phyloP scores from a whole-genome alignment of 1,139 yeast species.

The Wickerhamiella infanticola region DNA sequence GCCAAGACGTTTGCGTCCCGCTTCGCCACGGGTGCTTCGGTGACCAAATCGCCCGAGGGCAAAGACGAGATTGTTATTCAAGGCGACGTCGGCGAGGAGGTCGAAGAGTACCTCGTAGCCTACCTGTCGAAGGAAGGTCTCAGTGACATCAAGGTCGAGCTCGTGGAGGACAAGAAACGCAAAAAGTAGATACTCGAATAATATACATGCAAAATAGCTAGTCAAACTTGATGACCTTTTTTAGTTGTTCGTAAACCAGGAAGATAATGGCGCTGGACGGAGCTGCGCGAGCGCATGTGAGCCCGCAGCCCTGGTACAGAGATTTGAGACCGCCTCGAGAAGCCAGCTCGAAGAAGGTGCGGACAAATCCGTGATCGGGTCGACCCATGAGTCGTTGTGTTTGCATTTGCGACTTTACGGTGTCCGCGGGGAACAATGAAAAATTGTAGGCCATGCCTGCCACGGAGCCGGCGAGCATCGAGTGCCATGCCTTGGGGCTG shows the following conservation, averaged over 20 bases:
- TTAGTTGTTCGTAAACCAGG: conserved; percentile 57
- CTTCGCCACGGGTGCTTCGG: conserved; percentile 94
- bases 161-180: conserved; percentile 65
- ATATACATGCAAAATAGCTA: neutral
- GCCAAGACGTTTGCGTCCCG: conserved; percentile 87
- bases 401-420: conserved; percentile 77
- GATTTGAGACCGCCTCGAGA: conserved; percentile 43
- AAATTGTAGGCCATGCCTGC: conserved; percentile 78
- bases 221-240: conserved; percentile 18
- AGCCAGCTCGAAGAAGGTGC: conserved; percentile 29
- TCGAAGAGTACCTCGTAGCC: conserved; percentile 57
- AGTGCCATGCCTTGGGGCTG: conserved; percentile 34
- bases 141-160: conserved; percentile 74
- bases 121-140: conserved; percentile 71
- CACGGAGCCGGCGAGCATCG: conserved; percentile 62
- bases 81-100: conserved; percentile 92
- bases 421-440: conserved; percentile 77
- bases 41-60: conserved; percentile 82
- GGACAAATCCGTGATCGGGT: conserved; percentile 19
- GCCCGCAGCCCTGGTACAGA: conserved; percentile 72
- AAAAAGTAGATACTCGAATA: conserved; percentile 24
- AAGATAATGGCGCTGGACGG: conserved; percentile 87
- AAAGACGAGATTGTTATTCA: conserved; percentile 85
- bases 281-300: conserved; percentile 64
- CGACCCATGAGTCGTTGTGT: conserved; percentile 33